A percentile compares a stretch with the other conserved stretches of the same genome.
Evolutionary conservation across 1,284 basidiomycete species (phyloP).

Genomic region (Cerioporus squamosus): DNA sequence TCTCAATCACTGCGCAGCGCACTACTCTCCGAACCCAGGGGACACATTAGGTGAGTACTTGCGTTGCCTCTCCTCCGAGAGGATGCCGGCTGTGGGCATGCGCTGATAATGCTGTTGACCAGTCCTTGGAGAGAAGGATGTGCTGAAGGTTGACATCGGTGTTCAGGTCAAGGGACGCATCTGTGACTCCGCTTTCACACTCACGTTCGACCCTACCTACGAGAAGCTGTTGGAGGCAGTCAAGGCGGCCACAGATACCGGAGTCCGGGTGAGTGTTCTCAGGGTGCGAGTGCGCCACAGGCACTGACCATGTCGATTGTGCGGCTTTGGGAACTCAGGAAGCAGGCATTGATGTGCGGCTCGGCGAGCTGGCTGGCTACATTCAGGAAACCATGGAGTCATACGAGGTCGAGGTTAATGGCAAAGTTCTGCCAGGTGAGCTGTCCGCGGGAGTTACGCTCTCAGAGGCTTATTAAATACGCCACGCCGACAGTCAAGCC

Average conservation of each 20-base stretch:
- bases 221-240: constrained; percentile 91
- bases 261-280: constrained; percentile 64
- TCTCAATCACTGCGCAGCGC: constrained; percentile 94
- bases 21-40: constrained; percentile 96
- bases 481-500: constrained; percentile 72
- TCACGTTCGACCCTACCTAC: constrained; percentile 90
- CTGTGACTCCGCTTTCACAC: constrained; percentile 94
- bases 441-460: constrained; percentile 1
- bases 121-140: constrained; percentile 86
- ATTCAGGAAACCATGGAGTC: constrained; percentile 99
- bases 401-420: constrained; percentile 92
- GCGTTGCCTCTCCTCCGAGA: constrained; percentile 1
- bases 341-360: constrained; percentile 94
- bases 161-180: constrained; percentile 97
- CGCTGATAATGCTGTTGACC: constrained; percentile 11
- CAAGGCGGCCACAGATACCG: constrained; percentile 92
- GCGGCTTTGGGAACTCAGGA: constrained; percentile 54
- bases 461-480: constrained; percentile 6
- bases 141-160: constrained; percentile 97
- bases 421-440: constrained; percentile 85
- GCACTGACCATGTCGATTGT: background rate
- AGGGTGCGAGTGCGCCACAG: background rate
- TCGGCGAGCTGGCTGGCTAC: constrained; percentile 90
- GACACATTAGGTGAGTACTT: constrained; percentile 77
- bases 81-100: background rate